A percentile compares a stretch with the other conserved stretches of the same genome.
phyloP scores from a whole-genome alignment of 2,329 filamentous ascomycete species.

The Colletotrichum theobromicola region DNA sequence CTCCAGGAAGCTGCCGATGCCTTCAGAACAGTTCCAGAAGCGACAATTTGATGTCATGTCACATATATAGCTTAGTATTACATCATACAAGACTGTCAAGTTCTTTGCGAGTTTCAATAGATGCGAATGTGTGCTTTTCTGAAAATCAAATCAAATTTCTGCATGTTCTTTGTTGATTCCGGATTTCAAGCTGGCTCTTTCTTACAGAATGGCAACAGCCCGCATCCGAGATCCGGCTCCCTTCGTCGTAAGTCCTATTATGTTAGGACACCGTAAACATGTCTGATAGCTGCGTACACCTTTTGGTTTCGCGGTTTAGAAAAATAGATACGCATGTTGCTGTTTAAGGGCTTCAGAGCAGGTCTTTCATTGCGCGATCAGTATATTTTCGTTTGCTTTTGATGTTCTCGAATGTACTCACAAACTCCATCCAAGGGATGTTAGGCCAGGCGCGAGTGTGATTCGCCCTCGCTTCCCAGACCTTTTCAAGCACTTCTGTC shows the following conservation, averaged over 20 bases:
- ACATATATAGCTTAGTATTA: background rate
- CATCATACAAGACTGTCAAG: background rate
- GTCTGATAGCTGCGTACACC: background rate
- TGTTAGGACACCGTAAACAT: background rate
- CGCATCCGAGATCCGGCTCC: background rate
- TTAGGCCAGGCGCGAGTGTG: conserved; percentile 24
- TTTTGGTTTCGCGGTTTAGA: background rate
- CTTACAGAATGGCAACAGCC: background rate
- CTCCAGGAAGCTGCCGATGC: background rate
- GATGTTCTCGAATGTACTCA: conserved; percentile 4
- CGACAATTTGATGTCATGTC: background rate
- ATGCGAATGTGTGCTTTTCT: background rate
- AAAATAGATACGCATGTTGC: conserved; percentile 23
- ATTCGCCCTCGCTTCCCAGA: conserved; percentile 26
- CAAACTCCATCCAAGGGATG: conserved; percentile 34
- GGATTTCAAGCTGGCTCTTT: background rate
- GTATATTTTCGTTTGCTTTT: background rate
- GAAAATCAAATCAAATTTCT: background rate
- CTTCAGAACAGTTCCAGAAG: background rate
- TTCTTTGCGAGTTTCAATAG: background rate
- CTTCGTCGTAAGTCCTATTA: background rate
- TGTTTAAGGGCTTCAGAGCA: background rate
- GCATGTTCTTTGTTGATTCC: background rate
- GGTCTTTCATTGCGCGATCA: background rate
- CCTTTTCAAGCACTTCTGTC: conserved; percentile 27